These are phyloP conservation scores for Afroboletus lepidellus DNA, from an alignment of 1,284 basidiomycete genomes.

Conservation along the genomic window DNA sequence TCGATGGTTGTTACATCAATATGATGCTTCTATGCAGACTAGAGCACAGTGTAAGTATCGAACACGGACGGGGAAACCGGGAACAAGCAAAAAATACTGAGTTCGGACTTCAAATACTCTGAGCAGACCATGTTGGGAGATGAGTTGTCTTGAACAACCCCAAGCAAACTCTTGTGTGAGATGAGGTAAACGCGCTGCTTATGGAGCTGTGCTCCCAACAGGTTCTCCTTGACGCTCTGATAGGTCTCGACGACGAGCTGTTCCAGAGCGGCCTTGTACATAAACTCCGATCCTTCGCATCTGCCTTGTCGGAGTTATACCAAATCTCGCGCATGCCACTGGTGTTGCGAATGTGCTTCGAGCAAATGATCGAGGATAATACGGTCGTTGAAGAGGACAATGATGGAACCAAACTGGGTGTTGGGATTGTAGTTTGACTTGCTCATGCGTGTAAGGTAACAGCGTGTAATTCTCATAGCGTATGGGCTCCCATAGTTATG, in stretches of 20 bases:
- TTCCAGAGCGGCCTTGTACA: slow-evolving; percentile 23
- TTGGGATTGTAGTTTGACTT: too few relatives aligned
- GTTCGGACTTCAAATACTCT: slow-evolving; percentile 13
- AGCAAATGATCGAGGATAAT: too few relatives aligned
- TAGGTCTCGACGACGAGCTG: slow-evolving; percentile 29
- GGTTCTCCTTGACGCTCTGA: slow-evolving; percentile 31
- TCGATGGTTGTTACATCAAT: neutral
- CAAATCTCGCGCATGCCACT: slow-evolving; percentile 30
- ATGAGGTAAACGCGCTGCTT: slow-evolving; percentile 35
- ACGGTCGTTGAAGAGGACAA: too few relatives aligned
- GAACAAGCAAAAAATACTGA: too few relatives aligned
- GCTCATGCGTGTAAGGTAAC: too few relatives aligned
- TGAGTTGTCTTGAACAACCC: slow-evolving; percentile 25
- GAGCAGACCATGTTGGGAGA: slow-evolving; percentile 15
- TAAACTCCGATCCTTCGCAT: slow-evolving; percentile 14
- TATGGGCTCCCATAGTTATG: too few relatives aligned
- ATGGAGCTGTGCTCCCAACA: slow-evolving; percentile 27
- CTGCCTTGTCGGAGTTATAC: slow-evolving; percentile 28
- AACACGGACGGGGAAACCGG: too few relatives aligned
- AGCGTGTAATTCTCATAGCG: too few relatives aligned
- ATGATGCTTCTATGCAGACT: neutral
- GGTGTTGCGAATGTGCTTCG: slow-evolving; percentile 35
- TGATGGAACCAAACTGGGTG: too few relatives aligned
- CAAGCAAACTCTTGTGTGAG: slow-evolving; percentile 21
- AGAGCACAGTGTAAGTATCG: too few relatives aligned